A percentile compares a stretch with the other conserved stretches of the same genome.
Evolutionary conservation across 148 eudicot genomes (phyloP).

Genomic region (Persicaria tinctoria): DNA sequence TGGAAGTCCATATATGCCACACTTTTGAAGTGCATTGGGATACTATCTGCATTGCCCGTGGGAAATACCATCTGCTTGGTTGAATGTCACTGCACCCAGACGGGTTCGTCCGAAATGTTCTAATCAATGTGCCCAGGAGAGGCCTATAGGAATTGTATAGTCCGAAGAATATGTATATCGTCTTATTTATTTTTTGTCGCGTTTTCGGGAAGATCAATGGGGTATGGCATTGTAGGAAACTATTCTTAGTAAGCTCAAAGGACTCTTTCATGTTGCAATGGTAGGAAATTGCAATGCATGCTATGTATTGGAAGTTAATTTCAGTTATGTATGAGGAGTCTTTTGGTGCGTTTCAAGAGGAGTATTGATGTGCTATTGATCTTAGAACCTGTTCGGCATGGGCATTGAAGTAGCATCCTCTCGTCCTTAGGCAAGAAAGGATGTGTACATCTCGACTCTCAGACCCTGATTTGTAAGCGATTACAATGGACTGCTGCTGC

Average conservation of each 20-base stretch:
- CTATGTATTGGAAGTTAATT: neutral
- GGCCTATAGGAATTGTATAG: slow-evolving; percentile 13
- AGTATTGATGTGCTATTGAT: too few species aligned
- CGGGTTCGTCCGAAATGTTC: slow-evolving; percentile 1
- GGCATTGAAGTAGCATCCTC: too few species aligned
- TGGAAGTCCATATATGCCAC: slow-evolving; percentile 1
- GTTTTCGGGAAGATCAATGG: slow-evolving; percentile 1
- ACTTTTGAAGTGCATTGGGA: slow-evolving; percentile 1
- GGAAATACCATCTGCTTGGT: slow-evolving; percentile 3
- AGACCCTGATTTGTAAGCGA: too few species aligned
- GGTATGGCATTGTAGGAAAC: slow-evolving; percentile 3
- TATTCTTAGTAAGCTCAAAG: slow-evolving; percentile 5
- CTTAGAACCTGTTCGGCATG: too few species aligned
- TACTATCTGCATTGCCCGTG: neutral
- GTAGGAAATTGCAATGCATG: slow-evolving; percentile 3
- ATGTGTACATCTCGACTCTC: too few species aligned
- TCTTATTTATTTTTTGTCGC: neutral
- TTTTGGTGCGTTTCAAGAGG: neutral
- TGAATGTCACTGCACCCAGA: slow-evolving; percentile 1
- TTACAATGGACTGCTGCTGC: too few species aligned
- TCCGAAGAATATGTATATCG: slow-evolving; percentile 12
- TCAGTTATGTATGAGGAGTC: slow-evolving; percentile 6
- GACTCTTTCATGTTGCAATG: slow-evolving; percentile 1
- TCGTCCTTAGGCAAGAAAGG: too few species aligned
- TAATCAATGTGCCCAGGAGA: neutral